These are phyloP conservation scores for Yarrowia sp. DNA, from an alignment of 805 yeast species.

Conservation along the genomic window DNA sequence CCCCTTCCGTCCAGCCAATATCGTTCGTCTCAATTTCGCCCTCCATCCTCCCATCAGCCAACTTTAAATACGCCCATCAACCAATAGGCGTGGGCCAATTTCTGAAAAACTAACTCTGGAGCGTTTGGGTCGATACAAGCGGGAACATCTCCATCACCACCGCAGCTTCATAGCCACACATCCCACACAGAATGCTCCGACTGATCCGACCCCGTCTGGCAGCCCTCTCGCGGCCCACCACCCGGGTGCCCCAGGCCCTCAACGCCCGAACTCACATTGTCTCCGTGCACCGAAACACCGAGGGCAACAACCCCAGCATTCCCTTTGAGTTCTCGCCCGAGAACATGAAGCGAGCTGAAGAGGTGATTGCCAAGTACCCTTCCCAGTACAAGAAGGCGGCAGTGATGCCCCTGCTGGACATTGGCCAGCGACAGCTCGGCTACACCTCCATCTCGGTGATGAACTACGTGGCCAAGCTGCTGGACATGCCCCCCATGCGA, in stretches of 20 bases:
- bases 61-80: neutral
- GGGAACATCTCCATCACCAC: conserved; percentile 28
- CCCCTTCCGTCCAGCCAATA: conserved; percentile 10
- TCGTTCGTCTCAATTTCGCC: conserved; percentile 23
- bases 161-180: conserved; percentile 1
- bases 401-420: conserved; percentile 82
- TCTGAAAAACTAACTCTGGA: conserved; percentile 36
- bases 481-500: conserved; percentile 93
- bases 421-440: conserved; percentile 88
- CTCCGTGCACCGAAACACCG: conserved; percentile 75
- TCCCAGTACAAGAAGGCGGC: conserved; percentile 87
- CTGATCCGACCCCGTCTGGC: conserved; percentile 39
- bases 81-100: conserved; percentile 34
- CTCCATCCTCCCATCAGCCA: neutral
- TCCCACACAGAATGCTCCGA: conserved; percentile 21
- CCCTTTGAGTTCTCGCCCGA: conserved; percentile 76
- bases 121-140: conserved; percentile 4
- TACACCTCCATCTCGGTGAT: conserved; percentile 85
- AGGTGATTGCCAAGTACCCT: conserved; percentile 79
- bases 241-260: conserved; percentile 33
- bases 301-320: conserved; percentile 67
- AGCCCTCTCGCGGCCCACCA: conserved; percentile 33
- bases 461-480: conserved; percentile 85
- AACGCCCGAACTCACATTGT: conserved; percentile 42
- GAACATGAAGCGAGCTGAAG: conserved; percentile 71